A percentile compares a stretch with the other conserved stretches of the same genome.
Evolutionary conservation across 352 stramenopile species (phyloP).

Genomic region (Phytophthora tentaculata): DNA sequence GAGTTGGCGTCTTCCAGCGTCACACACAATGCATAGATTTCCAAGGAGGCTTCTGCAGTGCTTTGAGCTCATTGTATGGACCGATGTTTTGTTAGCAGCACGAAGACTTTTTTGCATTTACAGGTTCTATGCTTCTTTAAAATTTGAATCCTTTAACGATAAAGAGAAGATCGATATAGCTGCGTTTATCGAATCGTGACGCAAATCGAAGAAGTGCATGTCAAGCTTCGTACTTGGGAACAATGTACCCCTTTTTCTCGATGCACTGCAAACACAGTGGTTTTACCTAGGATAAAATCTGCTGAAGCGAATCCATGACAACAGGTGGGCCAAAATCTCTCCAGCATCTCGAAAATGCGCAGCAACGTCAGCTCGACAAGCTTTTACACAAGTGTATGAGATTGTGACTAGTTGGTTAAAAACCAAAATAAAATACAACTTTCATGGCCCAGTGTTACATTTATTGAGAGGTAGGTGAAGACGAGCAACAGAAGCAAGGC

Average conservation of each 20-base stretch:
- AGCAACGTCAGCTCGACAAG: conserved; percentile 53
- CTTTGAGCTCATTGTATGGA: conserved; percentile 56
- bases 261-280: background rate
- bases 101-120: conserved; percentile 56
- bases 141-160: conserved; percentile 1
- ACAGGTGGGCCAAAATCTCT: conserved; percentile 22
- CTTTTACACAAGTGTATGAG: conserved; percentile 48
- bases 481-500: too few species aligned
- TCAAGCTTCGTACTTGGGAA: conserved; percentile 47
- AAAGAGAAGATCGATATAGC: conserved; percentile 50
- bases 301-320: conserved; percentile 6
- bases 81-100: conserved; percentile 65
- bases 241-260: conserved; percentile 43
- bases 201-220: conserved; percentile 58
- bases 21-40: conserved; percentile 62
- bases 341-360: conserved; percentile 48
- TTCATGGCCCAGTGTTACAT: too few species aligned
- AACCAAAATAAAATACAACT: too few species aligned
- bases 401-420: too few species aligned
- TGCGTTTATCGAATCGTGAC: conserved; percentile 68
- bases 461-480: too few species aligned
- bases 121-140: conserved; percentile 27
- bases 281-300: conserved; percentile 12
- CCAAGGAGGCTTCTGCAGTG: conserved; percentile 51
- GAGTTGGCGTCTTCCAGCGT: conserved; percentile 44